A percentile compares a stretch with the other conserved stretches of the same genome.
phyloP scores from a whole-genome alignment of 177 flowering plant genomes.

The Vitis hybrid region DNA sequence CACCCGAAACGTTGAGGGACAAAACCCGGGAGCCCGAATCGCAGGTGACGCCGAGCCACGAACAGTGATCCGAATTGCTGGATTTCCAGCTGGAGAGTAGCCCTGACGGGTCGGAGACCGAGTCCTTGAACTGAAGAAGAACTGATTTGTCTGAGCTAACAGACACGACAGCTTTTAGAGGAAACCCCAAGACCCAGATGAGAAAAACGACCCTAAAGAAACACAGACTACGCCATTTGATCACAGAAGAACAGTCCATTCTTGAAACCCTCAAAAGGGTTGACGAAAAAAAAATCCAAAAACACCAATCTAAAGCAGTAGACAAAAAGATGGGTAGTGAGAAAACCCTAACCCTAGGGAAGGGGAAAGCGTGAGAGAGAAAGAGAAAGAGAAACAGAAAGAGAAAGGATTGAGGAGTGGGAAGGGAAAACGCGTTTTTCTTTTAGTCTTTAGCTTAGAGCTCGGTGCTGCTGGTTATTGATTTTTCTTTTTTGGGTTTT shows the following conservation, averaged over 20 bases:
- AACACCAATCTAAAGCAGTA: slow-evolving; percentile 4
- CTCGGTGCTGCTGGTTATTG: slow-evolving; percentile 8
- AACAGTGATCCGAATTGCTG: slow-evolving; percentile 25
- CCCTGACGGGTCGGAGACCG: slow-evolving; percentile 46
- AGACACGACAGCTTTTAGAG: slow-evolving; percentile 1
- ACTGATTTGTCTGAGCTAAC: slow-evolving; percentile 36
- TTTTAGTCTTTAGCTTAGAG: background rate
- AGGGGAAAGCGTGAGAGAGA: slow-evolving; percentile 1
- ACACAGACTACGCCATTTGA: slow-evolving; percentile 24
- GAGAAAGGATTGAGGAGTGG: slow-evolving; percentile 12
- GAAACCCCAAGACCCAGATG: slow-evolving; percentile 3
- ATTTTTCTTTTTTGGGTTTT: slow-evolving; percentile 3
- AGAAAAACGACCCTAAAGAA: slow-evolving; percentile 19
- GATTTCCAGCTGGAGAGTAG: slow-evolving; percentile 38
- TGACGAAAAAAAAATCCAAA: slow-evolving; percentile 7
- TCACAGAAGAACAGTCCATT: slow-evolving; percentile 37
- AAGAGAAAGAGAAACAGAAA: slow-evolving; percentile 10
- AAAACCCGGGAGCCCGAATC: slow-evolving; percentile 31
- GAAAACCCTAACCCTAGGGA: background rate
- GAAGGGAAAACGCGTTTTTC: slow-evolving; percentile 44
- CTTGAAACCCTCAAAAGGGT: slow-evolving; percentile 25
- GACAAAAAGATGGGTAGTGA: slow-evolving; percentile 6
- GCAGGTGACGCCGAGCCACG: slow-evolving; percentile 46
- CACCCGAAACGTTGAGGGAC: slow-evolving; percentile 35
- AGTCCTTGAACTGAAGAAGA: slow-evolving; percentile 41